A percentile compares a stretch with the other conserved stretches of the same genome.
These are phyloP conservation scores for Tuber umbilicatum DNA, from an alignment of 495 filamentous ascomycete species.

Conservation along the genomic window DNA sequence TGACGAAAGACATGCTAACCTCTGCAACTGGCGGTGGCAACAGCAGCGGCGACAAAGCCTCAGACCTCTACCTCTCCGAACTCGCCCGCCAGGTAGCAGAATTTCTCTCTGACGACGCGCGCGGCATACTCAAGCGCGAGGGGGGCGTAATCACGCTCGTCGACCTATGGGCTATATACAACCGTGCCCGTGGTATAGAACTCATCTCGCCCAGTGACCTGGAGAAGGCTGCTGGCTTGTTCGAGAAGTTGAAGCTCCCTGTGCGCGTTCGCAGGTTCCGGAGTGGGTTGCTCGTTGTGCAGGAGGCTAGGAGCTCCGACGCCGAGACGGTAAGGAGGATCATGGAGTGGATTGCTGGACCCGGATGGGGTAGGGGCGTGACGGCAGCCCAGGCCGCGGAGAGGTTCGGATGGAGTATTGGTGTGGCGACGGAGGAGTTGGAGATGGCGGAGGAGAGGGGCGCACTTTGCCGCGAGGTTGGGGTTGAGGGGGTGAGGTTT, in stretches of 20 bases:
- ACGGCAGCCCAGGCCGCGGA: constrained; percentile 86
- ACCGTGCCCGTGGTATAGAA: constrained; percentile 91
- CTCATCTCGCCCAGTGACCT: constrained; percentile 88
- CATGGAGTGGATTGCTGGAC: constrained; percentile 57
- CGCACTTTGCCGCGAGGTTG: constrained; percentile 71
- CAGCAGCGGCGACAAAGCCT: constrained; percentile 40
- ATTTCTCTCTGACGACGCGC: constrained; percentile 82
- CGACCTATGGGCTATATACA: constrained; percentile 95
- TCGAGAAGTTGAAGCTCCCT: constrained; percentile 81
- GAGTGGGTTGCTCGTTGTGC: constrained; percentile 86
- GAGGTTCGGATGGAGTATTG: constrained; percentile 94
- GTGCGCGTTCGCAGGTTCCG: constrained; percentile 82
- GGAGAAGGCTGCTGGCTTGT: constrained; percentile 76
- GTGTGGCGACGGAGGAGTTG: constrained; percentile 91
- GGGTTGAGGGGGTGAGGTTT: constrained; percentile 72
- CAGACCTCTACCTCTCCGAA: constrained; percentile 58
- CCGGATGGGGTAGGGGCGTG: constrained; percentile 63
- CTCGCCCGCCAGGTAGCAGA: constrained; percentile 85
- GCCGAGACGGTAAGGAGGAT: constrained; percentile 77
- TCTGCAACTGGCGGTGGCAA: constrained; percentile 38
- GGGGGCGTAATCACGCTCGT: constrained; percentile 93
- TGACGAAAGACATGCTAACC: constrained; percentile 80
- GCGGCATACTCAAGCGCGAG: constrained; percentile 71
- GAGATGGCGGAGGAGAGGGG: constrained; percentile 95
- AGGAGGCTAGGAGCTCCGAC: constrained; percentile 79